Percentiles rank a stretch among this genome's conserved stretches.
Evolutionary conservation across 179 eudicot species (phyloP).

Genomic region (Drosera spatulata): DNA sequence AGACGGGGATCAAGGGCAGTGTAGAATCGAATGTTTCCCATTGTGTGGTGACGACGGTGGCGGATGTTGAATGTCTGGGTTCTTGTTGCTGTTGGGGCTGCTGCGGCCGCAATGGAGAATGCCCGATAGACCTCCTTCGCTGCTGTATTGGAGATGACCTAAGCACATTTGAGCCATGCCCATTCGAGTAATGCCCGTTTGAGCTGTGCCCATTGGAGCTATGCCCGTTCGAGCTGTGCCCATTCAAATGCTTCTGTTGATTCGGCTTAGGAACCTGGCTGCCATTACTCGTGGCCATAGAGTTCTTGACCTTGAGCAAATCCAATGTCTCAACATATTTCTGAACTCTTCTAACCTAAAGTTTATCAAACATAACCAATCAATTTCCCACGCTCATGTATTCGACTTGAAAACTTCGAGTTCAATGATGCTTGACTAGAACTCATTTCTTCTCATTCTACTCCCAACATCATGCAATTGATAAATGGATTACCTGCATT

Average conservation of each 20-base stretch:
- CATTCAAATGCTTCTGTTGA: slow-evolving; percentile 9
- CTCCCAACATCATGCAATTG: too few species aligned
- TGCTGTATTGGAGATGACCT: slow-evolving; percentile 19
- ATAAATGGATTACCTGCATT: slow-evolving; percentile 56
- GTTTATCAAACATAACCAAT: not conserved
- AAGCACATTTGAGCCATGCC: slow-evolving; percentile 12
- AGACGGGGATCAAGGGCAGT: slow-evolving; percentile 7
- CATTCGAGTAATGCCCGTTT: not conserved
- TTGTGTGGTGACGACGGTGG: slow-evolving; percentile 65
- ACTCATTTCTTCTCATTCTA: too few species aligned
- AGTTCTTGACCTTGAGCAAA: slow-evolving; percentile 50
- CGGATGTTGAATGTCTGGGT: slow-evolving; percentile 27
- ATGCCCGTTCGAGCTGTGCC: too few species aligned
- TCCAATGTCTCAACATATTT: slow-evolving; percentile 76
- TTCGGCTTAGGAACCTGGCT: not conserved
- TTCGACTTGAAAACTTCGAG: not conserved
- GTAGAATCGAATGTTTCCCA: slow-evolving; percentile 71
- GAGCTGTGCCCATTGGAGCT: too few species aligned
- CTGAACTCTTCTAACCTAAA: slow-evolving; percentile 64
- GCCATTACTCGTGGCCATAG: slow-evolving; percentile 22
- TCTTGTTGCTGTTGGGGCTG: slow-evolving; percentile 1
- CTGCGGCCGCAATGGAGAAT: slow-evolving; percentile 20
- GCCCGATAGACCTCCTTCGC: slow-evolving; percentile 30
- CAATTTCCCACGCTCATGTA: not conserved
- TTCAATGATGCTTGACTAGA: too few species aligned